A percentile compares a stretch with the other conserved stretches of the same genome.
Conservation (phyloP, 2,329 filamentous ascomycete genomes). For the Acrodontium crateriforme region DNA sequence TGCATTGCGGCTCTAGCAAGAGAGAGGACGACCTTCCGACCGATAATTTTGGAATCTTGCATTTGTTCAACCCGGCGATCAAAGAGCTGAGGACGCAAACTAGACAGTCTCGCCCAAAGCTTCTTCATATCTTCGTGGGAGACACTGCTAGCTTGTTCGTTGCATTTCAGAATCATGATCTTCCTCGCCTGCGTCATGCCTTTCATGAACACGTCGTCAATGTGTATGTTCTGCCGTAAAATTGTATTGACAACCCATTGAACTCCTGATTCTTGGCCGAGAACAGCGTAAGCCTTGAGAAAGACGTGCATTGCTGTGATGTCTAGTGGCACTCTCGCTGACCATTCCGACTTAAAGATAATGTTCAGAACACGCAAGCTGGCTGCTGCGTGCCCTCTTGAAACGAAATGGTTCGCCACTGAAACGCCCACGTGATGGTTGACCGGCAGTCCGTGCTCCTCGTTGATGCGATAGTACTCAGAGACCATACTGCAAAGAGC, state of each 20-base stretch:
- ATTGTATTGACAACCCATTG: conserved; percentile 17
- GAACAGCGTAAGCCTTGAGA: conserved; percentile 15
- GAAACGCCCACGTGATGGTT: conserved; percentile 16
- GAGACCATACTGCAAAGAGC: conserved; percentile 11
- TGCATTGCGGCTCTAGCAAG: too few species aligned
- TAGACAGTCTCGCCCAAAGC: too few species aligned
- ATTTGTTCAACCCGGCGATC: too few species aligned
- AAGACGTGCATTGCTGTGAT: conserved; percentile 20
- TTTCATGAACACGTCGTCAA: conserved; percentile 17
- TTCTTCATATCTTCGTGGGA: too few species aligned
- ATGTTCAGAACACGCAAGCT: conserved; percentile 18
- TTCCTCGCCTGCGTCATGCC: too few species aligned
- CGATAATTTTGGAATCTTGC: too few species aligned
- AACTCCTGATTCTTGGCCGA: conserved; percentile 11
- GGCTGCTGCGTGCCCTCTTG: conserved; percentile 9
- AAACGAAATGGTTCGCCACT: conserved; percentile 19
- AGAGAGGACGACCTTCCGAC: too few species aligned
- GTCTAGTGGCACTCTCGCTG: conserved; percentile 10
- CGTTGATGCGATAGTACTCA: conserved; percentile 19
- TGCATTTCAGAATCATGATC: too few species aligned
- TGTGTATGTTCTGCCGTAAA: conserved; percentile 14
- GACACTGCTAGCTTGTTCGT: too few species aligned
- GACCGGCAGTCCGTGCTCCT: conserved; percentile 13
- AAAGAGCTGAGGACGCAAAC: too few species aligned
- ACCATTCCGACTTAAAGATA: conserved; percentile 14